Evolutionary conservation across 345 rosid genomes (phyloP).

Genomic region (Eucalyptus pumila): DNA sequence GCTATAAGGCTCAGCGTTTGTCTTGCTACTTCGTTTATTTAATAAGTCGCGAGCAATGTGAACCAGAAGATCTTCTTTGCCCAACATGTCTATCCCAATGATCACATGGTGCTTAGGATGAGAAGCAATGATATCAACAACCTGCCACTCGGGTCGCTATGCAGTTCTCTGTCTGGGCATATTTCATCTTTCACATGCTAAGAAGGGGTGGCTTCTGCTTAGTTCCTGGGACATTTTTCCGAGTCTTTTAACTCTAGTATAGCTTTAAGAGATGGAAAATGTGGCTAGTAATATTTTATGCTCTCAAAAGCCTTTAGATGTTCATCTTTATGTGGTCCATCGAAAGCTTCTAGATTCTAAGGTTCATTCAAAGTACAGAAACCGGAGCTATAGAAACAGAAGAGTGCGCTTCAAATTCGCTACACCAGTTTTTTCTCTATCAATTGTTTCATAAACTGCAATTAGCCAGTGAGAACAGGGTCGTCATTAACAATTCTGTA

Average conservation of each 20-base stretch:
- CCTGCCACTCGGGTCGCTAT: background rate
- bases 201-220: background rate
- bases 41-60: too few species aligned
- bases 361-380: background rate
- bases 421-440: background rate
- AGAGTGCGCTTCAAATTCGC: background rate
- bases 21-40: too few species aligned
- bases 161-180: background rate
- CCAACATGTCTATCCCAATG: too few species aligned
- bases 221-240: background rate
- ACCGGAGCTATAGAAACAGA: background rate
- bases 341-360: background rate
- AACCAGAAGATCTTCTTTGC: too few species aligned
- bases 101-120: too few species aligned
- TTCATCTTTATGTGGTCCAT: background rate
- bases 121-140: too few species aligned
- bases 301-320: background rate
- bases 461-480: background rate
- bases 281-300: background rate
- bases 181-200: background rate
- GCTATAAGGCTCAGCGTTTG: too few species aligned
- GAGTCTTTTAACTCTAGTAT: background rate
- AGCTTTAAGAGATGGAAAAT: background rate
- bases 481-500: background rate
- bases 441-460: background rate